Conservation (phyloP, 768 basidiomycete genomes). For the Russula compacta region DNA sequence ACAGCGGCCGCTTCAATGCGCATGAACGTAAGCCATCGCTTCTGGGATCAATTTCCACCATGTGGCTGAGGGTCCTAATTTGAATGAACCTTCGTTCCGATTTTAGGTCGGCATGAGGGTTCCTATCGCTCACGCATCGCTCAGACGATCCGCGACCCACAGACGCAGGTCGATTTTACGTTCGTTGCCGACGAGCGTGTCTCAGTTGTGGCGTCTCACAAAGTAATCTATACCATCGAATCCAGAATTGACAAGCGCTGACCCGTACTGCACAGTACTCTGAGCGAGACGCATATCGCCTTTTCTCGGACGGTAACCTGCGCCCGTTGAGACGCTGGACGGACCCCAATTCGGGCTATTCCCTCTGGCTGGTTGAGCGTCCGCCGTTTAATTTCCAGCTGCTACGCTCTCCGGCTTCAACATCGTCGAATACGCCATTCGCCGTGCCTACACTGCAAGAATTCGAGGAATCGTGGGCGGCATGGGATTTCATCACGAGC, state of each 20-base stretch:
- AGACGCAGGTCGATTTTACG: constrained; percentile 33
- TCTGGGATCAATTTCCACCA: too few relatives aligned
- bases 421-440: constrained; percentile 36
- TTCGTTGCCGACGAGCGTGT: constrained; percentile 70
- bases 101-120: constrained; percentile 70
- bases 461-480: constrained; percentile 78
- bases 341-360: constrained; percentile 61
- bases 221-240: constrained; percentile 41
- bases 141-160: constrained; percentile 50
- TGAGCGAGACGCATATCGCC: constrained; percentile 49
- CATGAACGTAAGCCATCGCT: constrained; percentile 33
- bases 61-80: too few relatives aligned
- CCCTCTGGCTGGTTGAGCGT: constrained; percentile 86
- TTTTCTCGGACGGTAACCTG: constrained; percentile 72
- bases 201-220: constrained; percentile 80
- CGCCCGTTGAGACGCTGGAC: constrained; percentile 82
- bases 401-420: constrained; percentile 33
- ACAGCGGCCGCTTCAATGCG: constrained; percentile 52
- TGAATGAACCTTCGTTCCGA: neutral
- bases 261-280: constrained; percentile 52
- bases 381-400: constrained; percentile 73
- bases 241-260: neutral
- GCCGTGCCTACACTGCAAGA: constrained; percentile 65
- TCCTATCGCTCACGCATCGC: constrained; percentile 60
- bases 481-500: constrained; percentile 80